phyloP scores from a whole-genome alignment of 495 filamentous ascomycete genomes.

The Lindgomyces ingoldianus region DNA sequence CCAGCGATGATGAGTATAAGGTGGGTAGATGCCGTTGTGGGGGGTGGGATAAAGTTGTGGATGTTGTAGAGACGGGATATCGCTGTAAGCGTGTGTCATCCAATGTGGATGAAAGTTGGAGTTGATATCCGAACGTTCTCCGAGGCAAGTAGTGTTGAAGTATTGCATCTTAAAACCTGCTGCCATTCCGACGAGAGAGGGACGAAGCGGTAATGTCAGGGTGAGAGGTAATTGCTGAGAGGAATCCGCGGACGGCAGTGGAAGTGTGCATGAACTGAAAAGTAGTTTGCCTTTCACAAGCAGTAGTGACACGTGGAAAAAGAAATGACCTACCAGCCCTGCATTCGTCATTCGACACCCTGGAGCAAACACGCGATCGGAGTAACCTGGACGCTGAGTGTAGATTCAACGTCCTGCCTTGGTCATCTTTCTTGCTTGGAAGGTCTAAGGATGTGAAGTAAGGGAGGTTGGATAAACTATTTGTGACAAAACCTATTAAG shows the following conservation, averaged over 20 bases:
- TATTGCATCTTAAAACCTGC: no score
- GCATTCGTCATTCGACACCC: neutral
- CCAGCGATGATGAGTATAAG: no score
- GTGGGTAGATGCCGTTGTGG: no score
- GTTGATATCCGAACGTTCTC: no score
- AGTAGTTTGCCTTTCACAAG: neutral
- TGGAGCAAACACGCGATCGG: neutral
- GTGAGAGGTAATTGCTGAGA: neutral
- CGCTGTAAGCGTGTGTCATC: no score
- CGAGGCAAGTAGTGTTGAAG: no score
- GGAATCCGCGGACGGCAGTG: neutral
- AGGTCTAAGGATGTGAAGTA: no score
- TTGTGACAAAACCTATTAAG: no score
- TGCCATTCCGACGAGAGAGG: neutral
- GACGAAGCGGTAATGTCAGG: neutral
- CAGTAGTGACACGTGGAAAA: neutral
- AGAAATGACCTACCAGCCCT: neutral
- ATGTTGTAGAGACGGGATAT: no score
- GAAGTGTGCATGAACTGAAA: neutral
- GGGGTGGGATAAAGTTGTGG: no score
- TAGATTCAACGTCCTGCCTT: neutral
- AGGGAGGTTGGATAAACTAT: no score
- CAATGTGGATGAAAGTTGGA: no score
- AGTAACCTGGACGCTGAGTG: neutral
- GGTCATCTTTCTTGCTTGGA: neutral